Evolutionary conservation across 1,139 yeast species (phyloP).

Genomic region (Candida freyschussii): DNA sequence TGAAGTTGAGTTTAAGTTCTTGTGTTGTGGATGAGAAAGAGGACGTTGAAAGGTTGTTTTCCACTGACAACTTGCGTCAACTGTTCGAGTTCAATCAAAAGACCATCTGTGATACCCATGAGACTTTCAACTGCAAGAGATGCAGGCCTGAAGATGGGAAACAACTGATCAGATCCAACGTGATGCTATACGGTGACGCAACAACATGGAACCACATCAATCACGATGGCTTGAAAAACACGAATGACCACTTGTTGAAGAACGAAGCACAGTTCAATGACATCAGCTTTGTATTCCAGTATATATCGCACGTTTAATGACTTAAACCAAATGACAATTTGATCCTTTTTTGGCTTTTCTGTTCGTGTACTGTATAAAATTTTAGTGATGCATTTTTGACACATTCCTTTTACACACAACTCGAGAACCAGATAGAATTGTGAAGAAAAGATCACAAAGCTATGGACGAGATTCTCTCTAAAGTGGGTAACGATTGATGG

Average conservation of each 20-base stretch:
- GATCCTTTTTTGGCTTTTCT: too few relatives aligned
- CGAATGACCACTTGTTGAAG: conserved; percentile 71
- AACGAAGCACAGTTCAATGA: conserved; percentile 69
- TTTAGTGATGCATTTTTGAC: too few relatives aligned
- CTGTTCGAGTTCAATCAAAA: conserved; percentile 66
- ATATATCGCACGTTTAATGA: conserved; percentile 60
- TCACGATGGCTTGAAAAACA: conserved; percentile 51
- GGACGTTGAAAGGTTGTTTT: conserved; percentile 88
- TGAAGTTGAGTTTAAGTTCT: conserved; percentile 88
- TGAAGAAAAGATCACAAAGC: too few relatives aligned
- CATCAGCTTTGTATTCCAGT: conserved; percentile 86
- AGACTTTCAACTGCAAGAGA: conserved; percentile 82
- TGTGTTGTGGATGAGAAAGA: conserved; percentile 97
- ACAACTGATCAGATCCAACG: conserved; percentile 65
- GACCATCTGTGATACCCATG: conserved; percentile 88
- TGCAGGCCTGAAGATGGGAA: conserved; percentile 55
- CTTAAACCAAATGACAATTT: too few relatives aligned
- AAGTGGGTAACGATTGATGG: too few relatives aligned
- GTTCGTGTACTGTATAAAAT: too few relatives aligned
- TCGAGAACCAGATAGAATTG: too few relatives aligned
- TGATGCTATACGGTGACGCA: conserved; percentile 96
- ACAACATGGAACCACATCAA: conserved; percentile 95
- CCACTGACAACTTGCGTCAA: conserved; percentile 72
- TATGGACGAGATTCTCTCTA: too few relatives aligned
- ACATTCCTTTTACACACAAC: too few relatives aligned